Base-by-base conservation (phyloP, 768 basidiomycete genomes). In the Lyophyllum semitale region DNA sequence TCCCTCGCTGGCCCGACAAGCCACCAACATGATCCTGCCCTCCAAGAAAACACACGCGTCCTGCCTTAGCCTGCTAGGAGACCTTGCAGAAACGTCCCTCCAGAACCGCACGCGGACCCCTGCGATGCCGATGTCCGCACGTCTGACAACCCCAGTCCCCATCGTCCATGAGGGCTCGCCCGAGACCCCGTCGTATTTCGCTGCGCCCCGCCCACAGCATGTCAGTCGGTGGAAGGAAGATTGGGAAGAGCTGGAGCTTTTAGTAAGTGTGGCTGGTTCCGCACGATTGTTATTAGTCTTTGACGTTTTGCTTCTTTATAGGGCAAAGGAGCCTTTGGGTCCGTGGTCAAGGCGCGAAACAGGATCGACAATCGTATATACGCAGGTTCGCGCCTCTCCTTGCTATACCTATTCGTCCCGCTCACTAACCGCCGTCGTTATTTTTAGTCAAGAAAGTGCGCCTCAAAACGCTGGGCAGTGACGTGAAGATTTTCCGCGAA, bases 341-440 rank as follows among this genome's bases (percentile, higher is more conserved):
- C 92, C n/a, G 94, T 97, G 0, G 93, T 97, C 27, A 97, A 97
- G 67, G 95, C 94, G 2, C 80, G 88, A 43, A 94, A 96, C 64
- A 91, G 85, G 74, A 85, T 95, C 20, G 95, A 97, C 66, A 82
- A 78, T 11, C 79, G 90, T 22, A 90, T 93, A 53, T 95, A 94
- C 66, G 92, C 91, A 12, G 87, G 88, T 86, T 51, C 9, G 78
- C 74, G n/a, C n/a, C n/a, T 25, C 22, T 30, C 8, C 13, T 15
- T 22, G 48, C 11, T 17, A 12, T 3, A 15, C 7, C 26, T 17
- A 29, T 25, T 23, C 12, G 32, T 33, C 18, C 18, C 32, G 20
- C 23, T 48, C 13, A 5, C 46, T 57, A 48, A 52, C 32, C 22
- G 42, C 57, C 42, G 15, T 37, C 35, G 23, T 2, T 20, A 26